Percentiles rank a stretch among this genome's conserved stretches.
Evolutionary conservation across 192 early-diverging fungal genomes (phyloP).

Genomic region (Jimgerdemannia flammicorona): DNA sequence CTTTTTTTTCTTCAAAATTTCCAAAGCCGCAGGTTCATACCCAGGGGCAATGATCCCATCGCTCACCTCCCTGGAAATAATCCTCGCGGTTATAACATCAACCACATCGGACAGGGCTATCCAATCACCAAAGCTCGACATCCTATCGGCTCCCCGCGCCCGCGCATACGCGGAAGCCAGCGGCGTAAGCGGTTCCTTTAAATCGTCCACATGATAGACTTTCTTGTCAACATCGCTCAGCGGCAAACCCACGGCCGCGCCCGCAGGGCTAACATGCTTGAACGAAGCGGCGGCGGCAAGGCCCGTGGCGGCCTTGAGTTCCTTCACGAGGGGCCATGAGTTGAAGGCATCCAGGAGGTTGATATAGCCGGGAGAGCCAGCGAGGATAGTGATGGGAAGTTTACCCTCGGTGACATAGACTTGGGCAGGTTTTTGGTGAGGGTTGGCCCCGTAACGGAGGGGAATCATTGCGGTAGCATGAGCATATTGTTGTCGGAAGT

Average conservation of each 20-base stretch:
- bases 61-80: conserved; percentile 94
- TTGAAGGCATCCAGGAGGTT: conserved; percentile 97
- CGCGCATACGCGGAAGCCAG: conserved; percentile 94
- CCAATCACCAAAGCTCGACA: conserved; percentile 99
- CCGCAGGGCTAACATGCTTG: conserved; percentile 98
- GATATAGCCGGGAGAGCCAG: conserved; percentile 97
- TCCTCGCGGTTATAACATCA: conserved; percentile 90
- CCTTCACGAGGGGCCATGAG: conserved; percentile 97
- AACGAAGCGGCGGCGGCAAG: conserved; percentile 96
- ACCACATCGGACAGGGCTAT: conserved; percentile 87
- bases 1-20: conserved; percentile 93
- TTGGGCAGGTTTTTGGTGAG: conserved; percentile 97
- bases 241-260: conserved; percentile 89
- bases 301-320: conserved; percentile 80
- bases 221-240: conserved; percentile 77
- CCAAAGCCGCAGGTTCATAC: conserved; percentile 84
- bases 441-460: conserved; percentile 97
- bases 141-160: conserved; percentile 97
- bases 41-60: conserved; percentile 97
- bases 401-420: conserved; percentile 76
- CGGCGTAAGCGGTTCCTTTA: conserved; percentile 72
- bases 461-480: conserved; percentile 70
- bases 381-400: conserved; percentile 86
- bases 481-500: conserved; percentile 92
- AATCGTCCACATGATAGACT: conserved; percentile 90